Conservation (phyloP, 2,329 filamentous ascomycete genomes). For the Boeremia exigua region DNA sequence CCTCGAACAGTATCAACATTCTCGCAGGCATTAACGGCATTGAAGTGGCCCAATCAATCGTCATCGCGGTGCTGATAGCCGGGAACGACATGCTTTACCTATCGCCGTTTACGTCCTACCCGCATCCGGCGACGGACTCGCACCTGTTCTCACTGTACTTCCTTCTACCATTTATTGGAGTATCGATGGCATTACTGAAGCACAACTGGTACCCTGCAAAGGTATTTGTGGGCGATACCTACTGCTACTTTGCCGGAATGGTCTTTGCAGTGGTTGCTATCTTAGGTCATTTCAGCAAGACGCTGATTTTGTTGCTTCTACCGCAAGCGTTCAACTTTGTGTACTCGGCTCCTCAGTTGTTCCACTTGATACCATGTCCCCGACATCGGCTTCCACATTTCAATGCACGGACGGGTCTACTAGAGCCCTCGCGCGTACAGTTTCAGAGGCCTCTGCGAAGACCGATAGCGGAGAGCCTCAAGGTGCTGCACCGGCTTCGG, state of each 20-base stretch:
- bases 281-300: constrained; percentile 97
- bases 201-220: constrained; percentile 97
- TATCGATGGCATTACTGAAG: constrained; percentile 81
- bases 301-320: constrained; percentile 84
- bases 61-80: constrained; percentile 82
- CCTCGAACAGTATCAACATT: constrained; percentile 98
- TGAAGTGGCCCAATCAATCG: constrained; percentile 91
- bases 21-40: constrained; percentile 99
- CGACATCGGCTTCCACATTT: constrained; percentile 90
- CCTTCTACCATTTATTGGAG: constrained; percentile 90
- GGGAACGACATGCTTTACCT: constrained; percentile 91
- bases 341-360: constrained; percentile 91
- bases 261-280: constrained; percentile 97
- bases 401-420: constrained; percentile 80
- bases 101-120: constrained; percentile 71
- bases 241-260: constrained; percentile 99
- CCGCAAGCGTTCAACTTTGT: constrained; percentile 97
- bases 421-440: constrained; percentile 84
- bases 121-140: constrained; percentile 92
- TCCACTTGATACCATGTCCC: constrained; percentile 87
- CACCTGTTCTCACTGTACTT: constrained; percentile 97
- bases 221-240: constrained; percentile 97
- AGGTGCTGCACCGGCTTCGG: constrained; percentile 70
- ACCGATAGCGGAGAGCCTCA: constrained; percentile 68
- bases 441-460: constrained; percentile 73